phyloP scores from a whole-genome alignment of 2,329 filamentous ascomycete genomes.

The Zymoseptoria passerinii region DNA sequence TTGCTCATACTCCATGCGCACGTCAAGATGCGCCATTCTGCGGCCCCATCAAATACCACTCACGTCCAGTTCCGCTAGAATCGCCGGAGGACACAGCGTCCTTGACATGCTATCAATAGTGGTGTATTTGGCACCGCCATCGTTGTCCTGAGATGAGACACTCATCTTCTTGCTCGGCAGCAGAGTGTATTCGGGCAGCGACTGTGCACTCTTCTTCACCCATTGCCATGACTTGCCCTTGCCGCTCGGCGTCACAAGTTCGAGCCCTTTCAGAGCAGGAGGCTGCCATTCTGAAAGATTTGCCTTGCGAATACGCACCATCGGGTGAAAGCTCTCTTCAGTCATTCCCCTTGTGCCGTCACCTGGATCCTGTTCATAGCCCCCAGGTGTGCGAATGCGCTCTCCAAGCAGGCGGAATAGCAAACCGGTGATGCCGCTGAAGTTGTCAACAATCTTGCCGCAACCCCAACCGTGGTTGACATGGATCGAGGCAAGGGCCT shows the following conservation, averaged over 20 bases:
- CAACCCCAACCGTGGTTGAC: conserved; percentile 8
- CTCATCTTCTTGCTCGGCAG: not conserved
- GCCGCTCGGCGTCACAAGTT: conserved; percentile 42
- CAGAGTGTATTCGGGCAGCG: not conserved
- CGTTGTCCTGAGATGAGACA: not conserved
- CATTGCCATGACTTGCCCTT: not conserved
- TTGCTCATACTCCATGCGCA: no score
- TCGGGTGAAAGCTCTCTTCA: conserved; percentile 8
- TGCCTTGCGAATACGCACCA: conserved; percentile 7
- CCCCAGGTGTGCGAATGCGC: conserved; percentile 4
- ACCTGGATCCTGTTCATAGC: conserved; percentile 2
- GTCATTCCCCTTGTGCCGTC: conserved; percentile 1
- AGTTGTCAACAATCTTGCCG: conserved; percentile 12
- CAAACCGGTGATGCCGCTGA: conserved; percentile 5
- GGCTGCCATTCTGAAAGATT: conserved; percentile 4
- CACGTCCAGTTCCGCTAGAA: not conserved
- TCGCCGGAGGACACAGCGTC: not conserved
- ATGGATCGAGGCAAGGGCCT: not conserved
- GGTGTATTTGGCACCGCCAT: not conserved
- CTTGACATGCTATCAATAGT: not conserved
- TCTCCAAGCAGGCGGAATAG: conserved; percentile 9
- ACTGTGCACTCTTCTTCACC: not conserved
- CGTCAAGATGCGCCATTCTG: no score
- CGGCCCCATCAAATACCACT: not conserved
- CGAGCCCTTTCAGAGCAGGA: conserved; percentile 1